These are phyloP conservation scores for Inosperma sp. DNA, from an alignment of 768 basidiomycete genomes.

Conservation along the genomic window DNA sequence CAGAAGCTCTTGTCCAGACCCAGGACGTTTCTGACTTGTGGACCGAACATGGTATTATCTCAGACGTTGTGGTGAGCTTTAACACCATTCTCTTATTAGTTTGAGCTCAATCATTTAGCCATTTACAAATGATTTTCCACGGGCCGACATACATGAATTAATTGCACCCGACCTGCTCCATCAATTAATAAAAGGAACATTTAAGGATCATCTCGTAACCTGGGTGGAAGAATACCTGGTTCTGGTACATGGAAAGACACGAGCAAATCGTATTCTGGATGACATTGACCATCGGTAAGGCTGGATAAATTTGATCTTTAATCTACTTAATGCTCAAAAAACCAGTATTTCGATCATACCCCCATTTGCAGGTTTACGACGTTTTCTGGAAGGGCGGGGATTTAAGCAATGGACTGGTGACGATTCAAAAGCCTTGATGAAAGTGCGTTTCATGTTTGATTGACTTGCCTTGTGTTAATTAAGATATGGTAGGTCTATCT, in stretches of 20 bases:
- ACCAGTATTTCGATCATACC: slow-evolving; percentile 5
- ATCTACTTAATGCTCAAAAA: background rate
- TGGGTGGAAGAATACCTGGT: slow-evolving; percentile 3
- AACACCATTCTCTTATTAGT: background rate
- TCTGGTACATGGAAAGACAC: background rate
- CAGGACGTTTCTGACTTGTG: background rate
- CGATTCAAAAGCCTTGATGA: slow-evolving; percentile 12
- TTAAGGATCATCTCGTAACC: slow-evolving; percentile 11
- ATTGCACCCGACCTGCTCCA: too few relatives aligned
- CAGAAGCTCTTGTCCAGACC: background rate
- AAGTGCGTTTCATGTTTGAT: background rate
- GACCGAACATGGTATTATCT: background rate
- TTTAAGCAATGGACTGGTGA: slow-evolving; percentile 14
- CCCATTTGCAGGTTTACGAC: slow-evolving; percentile 7
- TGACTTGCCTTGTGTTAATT: background rate
- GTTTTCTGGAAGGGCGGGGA: slow-evolving; percentile 11
- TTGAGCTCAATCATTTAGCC: background rate
- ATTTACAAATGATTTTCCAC: slow-evolving; percentile 4
- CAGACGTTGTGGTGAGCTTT: slow-evolving; percentile 5
- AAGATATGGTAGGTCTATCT: background rate
- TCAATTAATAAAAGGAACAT: too few relatives aligned
- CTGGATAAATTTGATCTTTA: background rate
- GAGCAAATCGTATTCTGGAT: background rate
- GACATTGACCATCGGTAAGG: background rate
- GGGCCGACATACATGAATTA: background rate